phyloP scores from a whole-genome alignment of 2,329 filamentous ascomycete species.

The Ramularia endophylla region DNA sequence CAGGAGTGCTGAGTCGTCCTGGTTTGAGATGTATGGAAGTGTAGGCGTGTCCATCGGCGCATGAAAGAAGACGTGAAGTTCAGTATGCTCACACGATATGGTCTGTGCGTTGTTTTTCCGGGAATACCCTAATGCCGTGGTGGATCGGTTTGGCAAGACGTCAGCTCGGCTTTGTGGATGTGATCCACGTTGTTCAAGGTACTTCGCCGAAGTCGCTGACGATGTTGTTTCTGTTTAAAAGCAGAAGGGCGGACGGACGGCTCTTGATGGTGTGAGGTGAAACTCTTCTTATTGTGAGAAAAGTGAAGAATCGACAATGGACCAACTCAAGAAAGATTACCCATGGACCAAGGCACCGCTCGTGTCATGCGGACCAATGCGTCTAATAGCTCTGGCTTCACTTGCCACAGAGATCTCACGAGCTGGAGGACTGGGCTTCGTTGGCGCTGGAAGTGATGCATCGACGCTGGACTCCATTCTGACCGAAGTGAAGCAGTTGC shows the following conservation, averaged over 20 bases:
- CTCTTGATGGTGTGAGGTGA: neutral
- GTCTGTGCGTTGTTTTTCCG: no score
- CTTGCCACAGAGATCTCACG: constrained; percentile 57
- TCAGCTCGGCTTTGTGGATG: no score
- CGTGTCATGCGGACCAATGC: constrained; percentile 63
- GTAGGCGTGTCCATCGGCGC: no score
- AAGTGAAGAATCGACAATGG: constrained; percentile 13
- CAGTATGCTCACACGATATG: no score
- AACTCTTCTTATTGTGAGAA: neutral
- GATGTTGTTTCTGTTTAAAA: neutral
- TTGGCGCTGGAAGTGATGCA: constrained; percentile 40
- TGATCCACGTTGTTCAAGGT: neutral
- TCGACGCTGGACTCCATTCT: constrained; percentile 31
- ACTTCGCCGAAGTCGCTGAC: constrained; percentile 11
- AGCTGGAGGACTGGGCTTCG: constrained; percentile 46
- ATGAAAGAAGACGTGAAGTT: no score
- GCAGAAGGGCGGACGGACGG: neutral
- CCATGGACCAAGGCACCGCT: constrained; percentile 56
- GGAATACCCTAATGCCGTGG: no score
- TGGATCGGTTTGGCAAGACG: no score
- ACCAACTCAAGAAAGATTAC: constrained; percentile 36
- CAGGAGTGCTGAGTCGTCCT: no score
- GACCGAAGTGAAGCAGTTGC: constrained; percentile 19
- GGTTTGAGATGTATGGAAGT: no score
- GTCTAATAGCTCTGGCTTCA: constrained; percentile 50